Evolutionary conservation across 768 basidiomycete genomes (phyloP).

Genomic region (Trametes cubensis): DNA sequence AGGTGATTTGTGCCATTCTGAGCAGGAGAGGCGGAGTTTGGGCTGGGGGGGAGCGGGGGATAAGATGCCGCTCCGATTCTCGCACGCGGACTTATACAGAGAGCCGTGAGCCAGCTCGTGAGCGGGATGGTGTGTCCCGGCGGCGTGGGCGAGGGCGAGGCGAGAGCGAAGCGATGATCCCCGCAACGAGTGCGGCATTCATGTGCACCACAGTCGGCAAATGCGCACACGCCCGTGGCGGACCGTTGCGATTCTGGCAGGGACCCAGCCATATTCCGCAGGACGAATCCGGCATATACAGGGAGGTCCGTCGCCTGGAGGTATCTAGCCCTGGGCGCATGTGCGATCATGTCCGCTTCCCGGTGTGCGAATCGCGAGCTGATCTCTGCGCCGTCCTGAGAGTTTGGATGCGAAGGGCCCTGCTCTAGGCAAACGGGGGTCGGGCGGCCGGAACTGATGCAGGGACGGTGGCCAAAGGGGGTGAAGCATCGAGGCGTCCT

Average conservation of each 20-base stretch:
- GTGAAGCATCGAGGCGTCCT: constrained; percentile 14
- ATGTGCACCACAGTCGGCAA: constrained; percentile 21
- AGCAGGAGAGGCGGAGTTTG: constrained; percentile 21
- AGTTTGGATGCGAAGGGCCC: constrained; percentile 6
- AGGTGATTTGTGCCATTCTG: constrained; percentile 24
- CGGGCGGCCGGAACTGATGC: constrained; percentile 3
- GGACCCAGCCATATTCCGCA: constrained; percentile 1
- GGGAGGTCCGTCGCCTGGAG: constrained; percentile 13
- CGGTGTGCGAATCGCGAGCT: constrained; percentile 20
- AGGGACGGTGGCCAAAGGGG: constrained; percentile 5
- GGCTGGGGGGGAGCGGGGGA: constrained; percentile 15
- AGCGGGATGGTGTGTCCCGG: constrained; percentile 2
- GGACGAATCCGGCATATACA: constrained; percentile 2
- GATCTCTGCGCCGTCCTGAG: constrained; percentile 15
- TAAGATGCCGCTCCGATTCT: constrained; percentile 15
- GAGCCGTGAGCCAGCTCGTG: constrained; percentile 8
- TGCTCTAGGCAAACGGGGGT: constrained; percentile 18
- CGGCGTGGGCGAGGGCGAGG: constrained; percentile 23
- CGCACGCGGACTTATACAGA: constrained; percentile 19
- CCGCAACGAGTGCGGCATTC: constrained; percentile 9
- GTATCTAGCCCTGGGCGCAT: constrained; percentile 8
- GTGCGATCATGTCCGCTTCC: constrained; percentile 3
- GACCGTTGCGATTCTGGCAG: constrained; percentile 14
- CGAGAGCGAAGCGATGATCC: constrained; percentile 21
- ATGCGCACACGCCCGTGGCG: constrained; percentile 15